These are phyloP conservation scores for Penicillium janthinellum DNA, from an alignment of 2,329 filamentous ascomycete genomes.

Conservation along the genomic window DNA sequence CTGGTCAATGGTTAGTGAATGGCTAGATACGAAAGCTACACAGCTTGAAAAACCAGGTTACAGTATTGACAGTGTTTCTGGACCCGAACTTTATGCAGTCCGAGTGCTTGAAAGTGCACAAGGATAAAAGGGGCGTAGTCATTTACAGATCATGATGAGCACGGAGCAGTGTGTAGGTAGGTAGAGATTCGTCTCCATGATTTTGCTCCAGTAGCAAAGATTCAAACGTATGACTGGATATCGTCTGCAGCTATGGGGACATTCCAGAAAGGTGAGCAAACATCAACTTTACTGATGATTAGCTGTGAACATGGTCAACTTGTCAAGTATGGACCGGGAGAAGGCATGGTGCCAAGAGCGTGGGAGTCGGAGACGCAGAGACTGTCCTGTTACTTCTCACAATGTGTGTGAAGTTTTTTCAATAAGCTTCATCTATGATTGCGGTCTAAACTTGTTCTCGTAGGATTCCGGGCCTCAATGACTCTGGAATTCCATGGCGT, in stretches of 20 bases:
- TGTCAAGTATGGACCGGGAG: too few species aligned
- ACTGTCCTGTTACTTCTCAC: background rate
- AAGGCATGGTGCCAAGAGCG: background rate
- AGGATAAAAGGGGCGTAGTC: background rate
- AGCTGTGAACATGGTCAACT: slow-evolving; percentile 2
- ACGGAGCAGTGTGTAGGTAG: background rate
- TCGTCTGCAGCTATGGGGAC: background rate
- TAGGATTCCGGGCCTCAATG: background rate
- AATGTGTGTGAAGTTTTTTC: too few species aligned
- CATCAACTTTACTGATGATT: background rate
- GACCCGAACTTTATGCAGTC: background rate
- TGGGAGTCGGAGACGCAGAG: background rate
- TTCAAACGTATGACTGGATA: background rate
- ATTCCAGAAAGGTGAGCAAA: background rate
- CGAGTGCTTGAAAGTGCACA: background rate
- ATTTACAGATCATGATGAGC: background rate
- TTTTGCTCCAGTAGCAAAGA: too few species aligned
- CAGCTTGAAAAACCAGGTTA: background rate
- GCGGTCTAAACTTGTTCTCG: background rate
- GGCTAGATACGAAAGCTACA: background rate
- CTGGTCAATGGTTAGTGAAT: background rate
- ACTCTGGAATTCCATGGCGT: background rate
- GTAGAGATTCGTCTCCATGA: background rate
- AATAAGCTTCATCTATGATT: background rate
- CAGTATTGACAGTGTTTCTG: too few species aligned